Evolutionary conservation across 345 rosid species (phyloP).

Genomic region (Geranium rotundifolium): DNA sequence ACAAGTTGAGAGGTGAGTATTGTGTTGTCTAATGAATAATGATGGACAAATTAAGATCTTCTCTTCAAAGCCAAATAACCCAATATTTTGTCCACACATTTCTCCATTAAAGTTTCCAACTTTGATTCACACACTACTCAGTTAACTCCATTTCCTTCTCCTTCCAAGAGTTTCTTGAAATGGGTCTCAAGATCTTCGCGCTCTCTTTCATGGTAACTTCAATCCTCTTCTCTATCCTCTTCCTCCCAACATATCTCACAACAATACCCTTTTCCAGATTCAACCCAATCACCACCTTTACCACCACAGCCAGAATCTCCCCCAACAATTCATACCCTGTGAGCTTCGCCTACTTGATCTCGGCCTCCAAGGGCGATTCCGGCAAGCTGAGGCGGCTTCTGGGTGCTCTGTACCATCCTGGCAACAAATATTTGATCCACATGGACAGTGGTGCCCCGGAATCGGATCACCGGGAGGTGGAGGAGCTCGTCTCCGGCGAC

Average conservation of each 20-base stretch:
- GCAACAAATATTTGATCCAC: constrained; percentile 70
- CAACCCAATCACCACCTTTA: constrained; percentile 28
- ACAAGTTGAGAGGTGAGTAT: no score
- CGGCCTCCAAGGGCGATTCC: constrained; percentile 68
- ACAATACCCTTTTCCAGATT: constrained; percentile 25
- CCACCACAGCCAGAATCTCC: no score
- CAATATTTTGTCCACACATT: no score
- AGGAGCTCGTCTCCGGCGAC: constrained; percentile 40
- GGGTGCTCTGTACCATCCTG: constrained; percentile 66
- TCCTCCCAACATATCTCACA: constrained; percentile 36
- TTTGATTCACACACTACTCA: no score
- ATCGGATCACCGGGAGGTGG: constrained; percentile 47
- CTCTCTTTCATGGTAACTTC: constrained; percentile 43
- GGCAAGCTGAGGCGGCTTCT: constrained; percentile 48
- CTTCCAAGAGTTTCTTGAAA: constrained; percentile 7
- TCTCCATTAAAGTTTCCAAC: no score
- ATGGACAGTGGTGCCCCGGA: constrained; percentile 50
- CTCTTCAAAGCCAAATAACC: no score
- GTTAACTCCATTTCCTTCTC: no score
- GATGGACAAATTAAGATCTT: no score
- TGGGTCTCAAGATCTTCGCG: constrained; percentile 44
- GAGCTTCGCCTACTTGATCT: constrained; percentile 68
- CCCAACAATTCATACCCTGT: constrained; percentile 42
- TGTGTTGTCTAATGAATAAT: no score
- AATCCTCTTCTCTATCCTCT: constrained; percentile 35